phyloP scores from a whole-genome alignment of 2,329 filamentous ascomycete species.

The Chaetomium globosum region DNA sequence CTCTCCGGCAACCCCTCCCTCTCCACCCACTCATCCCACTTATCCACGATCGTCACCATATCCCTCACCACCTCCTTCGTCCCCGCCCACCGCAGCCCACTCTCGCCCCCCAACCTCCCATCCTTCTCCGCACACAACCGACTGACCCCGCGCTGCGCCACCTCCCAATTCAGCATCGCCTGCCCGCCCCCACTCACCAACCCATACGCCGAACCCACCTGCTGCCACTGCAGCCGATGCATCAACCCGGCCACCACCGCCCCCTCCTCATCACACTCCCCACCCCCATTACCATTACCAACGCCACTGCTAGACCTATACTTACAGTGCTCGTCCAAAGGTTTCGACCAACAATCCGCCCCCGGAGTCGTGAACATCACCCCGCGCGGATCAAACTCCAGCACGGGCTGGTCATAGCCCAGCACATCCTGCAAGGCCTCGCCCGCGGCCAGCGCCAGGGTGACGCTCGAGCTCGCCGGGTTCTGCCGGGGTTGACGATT shows the following conservation, averaged over 20 bases:
- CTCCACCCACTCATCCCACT: slow-evolving; percentile 44
- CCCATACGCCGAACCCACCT: slow-evolving; percentile 41
- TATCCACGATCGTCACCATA: slow-evolving; percentile 47
- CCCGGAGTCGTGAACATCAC: slow-evolving; percentile 46
- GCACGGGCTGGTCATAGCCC: slow-evolving; percentile 48
- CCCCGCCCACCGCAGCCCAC: slow-evolving; percentile 42
- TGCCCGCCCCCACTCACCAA: slow-evolving; percentile 43
- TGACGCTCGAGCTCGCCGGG: slow-evolving; percentile 50
- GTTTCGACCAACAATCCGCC: slow-evolving; percentile 45
- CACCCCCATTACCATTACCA: slow-evolving; percentile 8
- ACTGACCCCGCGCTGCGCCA: slow-evolving; percentile 40
- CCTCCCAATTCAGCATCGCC: slow-evolving; percentile 39
- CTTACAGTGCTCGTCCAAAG: slow-evolving; percentile 22
- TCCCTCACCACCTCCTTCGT: slow-evolving; percentile 46
- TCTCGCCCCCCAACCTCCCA: slow-evolving; percentile 37
- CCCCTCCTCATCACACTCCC: slow-evolving; percentile 20
- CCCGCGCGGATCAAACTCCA: slow-evolving; percentile 55
- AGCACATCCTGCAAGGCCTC: slow-evolving; percentile 43
- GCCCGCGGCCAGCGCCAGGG: slow-evolving; percentile 39
- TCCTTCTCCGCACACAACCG: slow-evolving; percentile 42
- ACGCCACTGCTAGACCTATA: too few species aligned
- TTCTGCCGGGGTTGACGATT: slow-evolving; percentile 51
- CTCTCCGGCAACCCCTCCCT: not conserved
- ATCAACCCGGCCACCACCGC: slow-evolving; percentile 37
- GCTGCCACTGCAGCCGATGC: slow-evolving; percentile 43